Evolutionary conservation across 768 basidiomycete genomes (phyloP).

Genomic region (Paxillus rubicundulus): DNA sequence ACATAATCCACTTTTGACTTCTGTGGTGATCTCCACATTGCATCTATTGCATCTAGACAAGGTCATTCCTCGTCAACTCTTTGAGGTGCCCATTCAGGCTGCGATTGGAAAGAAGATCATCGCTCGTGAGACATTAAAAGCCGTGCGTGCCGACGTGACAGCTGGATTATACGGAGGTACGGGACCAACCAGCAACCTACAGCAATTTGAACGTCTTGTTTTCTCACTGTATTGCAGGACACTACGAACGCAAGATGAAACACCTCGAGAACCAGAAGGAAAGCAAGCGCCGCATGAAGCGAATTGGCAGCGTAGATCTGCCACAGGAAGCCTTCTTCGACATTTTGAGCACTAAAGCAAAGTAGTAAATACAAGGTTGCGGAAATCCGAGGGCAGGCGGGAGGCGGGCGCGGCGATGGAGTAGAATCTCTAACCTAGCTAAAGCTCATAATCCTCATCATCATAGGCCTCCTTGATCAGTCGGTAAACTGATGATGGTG

Average conservation of each 20-base stretch:
- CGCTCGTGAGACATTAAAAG: slow-evolving; percentile 85
- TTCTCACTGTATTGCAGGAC: slow-evolving; percentile 43
- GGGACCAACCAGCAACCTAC: slow-evolving; percentile 6
- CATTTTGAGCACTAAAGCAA: slow-evolving; percentile 65
- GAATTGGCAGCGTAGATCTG: slow-evolving; percentile 82
- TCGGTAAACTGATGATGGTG: slow-evolving; percentile 90
- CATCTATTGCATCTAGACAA: slow-evolving; percentile 51
- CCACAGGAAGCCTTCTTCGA: slow-evolving; percentile 97
- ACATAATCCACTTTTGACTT: not conserved
- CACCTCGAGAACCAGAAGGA: slow-evolving; percentile 90
- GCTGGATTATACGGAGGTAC: slow-evolving; percentile 89
- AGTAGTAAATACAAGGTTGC: slow-evolving; percentile 8
- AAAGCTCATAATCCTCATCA: slow-evolving; percentile 85
- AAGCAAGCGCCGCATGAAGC: slow-evolving; percentile 86
- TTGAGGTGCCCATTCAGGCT: slow-evolving; percentile 95
- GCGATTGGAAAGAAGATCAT: slow-evolving; percentile 83
- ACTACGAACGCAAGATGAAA: slow-evolving; percentile 92
- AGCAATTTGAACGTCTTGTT: not conserved
- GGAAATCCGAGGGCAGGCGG: not conserved
- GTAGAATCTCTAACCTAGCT: slow-evolving; percentile 2
- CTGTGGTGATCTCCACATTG: not conserved
- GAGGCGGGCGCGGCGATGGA: not conserved
- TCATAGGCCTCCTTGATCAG: slow-evolving; percentile 94
- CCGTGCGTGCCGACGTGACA: slow-evolving; percentile 87
- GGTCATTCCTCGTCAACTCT: slow-evolving; percentile 89